phyloP scores from a whole-genome alignment of 371 early-diverging fungal genomes.

The Coemansia sp. region DNA sequence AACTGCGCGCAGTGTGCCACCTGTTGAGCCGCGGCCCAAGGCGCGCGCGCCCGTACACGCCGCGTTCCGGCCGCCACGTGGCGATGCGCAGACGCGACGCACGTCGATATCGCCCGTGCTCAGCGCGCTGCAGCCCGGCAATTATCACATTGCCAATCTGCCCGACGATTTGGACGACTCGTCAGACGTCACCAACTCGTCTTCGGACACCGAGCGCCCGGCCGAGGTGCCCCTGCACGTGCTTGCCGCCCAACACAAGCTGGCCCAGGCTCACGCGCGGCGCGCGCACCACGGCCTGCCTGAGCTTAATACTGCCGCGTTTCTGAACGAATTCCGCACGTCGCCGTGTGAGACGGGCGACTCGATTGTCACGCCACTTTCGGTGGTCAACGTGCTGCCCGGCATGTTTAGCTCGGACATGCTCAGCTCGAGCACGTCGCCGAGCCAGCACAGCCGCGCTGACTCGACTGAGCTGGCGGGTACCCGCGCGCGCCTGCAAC shows the following conservation, averaged over 20 bases:
- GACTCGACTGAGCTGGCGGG: background rate
- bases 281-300: slow-evolving; percentile 3
- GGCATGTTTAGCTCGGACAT: background rate
- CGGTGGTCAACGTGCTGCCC: slow-evolving; percentile 42
- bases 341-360: slow-evolving; percentile 41
- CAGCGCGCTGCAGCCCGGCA: slow-evolving; percentile 40
- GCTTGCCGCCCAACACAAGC: background rate
- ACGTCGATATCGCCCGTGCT: slow-evolving; percentile 44
- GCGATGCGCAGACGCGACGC: slow-evolving; percentile 15
- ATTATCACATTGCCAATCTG: slow-evolving; percentile 45
- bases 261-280: background rate
- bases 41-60: slow-evolving; percentile 10
- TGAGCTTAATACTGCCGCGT: slow-evolving; percentile 32
- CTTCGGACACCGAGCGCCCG: slow-evolving; percentile 2
- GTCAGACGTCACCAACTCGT: slow-evolving; percentile 24
- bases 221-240: background rate
- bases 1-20: too few species aligned
- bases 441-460: slow-evolving; percentile 11
- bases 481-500: slow-evolving; percentile 5
- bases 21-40: background rate
- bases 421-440: slow-evolving; percentile 15
- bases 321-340: slow-evolving; percentile 12
- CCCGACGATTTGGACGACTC: slow-evolving; percentile 42
- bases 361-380: slow-evolving; percentile 35
- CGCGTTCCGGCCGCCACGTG: slow-evolving; percentile 1